These are phyloP conservation scores for Bromus sterilis DNA, from an alignment of 176 grass and related monocot genomes.

Conservation along the genomic window DNA sequence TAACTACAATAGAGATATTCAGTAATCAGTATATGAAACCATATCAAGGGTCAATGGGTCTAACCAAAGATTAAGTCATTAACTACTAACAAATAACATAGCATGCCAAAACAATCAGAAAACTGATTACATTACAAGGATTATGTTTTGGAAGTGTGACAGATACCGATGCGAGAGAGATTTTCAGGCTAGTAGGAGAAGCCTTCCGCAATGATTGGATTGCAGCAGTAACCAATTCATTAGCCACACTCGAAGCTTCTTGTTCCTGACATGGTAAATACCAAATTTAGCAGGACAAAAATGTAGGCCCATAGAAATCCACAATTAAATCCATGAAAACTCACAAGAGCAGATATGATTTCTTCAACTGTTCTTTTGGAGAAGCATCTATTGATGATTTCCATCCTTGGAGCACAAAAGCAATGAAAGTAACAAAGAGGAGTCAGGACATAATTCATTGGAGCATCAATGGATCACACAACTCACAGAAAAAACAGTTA, in stretches of 20 bases:
- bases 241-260: conserved; percentile 38
- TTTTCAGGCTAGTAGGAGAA: conserved; percentile 87
- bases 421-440: background rate
- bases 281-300: conserved; percentile 21
- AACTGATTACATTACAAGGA: background rate
- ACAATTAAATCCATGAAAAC: conserved; percentile 29
- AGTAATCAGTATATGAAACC: background rate
- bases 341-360: conserved; percentile 86
- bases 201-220: conserved; percentile 73
- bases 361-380: conserved; percentile 90
- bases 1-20: background rate
- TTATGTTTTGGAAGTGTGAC: background rate
- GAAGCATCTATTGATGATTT: conserved; percentile 91
- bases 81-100: background rate
- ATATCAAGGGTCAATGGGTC: background rate
- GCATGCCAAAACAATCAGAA: background rate
- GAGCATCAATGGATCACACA: background rate
- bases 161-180: conserved; percentile 78
- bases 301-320: background rate
- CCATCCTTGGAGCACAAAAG: conserved; percentile 33
- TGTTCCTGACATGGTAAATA: conserved; percentile 52
- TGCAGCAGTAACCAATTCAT: conserved; percentile 53
- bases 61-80: background rate
- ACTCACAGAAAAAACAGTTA: background rate
- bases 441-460: background rate